phyloP scores from a whole-genome alignment of 2,329 filamentous ascomycete species.

The Cercospora zeae-maydis region DNA sequence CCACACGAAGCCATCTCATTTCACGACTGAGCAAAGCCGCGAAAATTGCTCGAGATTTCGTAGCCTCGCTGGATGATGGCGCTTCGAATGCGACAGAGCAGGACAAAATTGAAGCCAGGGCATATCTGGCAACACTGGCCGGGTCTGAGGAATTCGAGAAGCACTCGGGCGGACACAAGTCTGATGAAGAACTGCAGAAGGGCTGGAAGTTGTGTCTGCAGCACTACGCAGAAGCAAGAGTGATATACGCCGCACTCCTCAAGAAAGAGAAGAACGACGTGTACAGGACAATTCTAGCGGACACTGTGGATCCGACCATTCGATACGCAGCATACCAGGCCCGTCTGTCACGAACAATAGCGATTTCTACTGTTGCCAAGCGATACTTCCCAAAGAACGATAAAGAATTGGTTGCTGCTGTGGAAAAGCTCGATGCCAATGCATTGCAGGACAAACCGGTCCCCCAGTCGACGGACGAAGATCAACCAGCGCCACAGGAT shows the following conservation, averaged over 20 bases:
- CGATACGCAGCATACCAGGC: conserved; percentile 92
- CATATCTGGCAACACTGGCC: conserved; percentile 72
- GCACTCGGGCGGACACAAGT: conserved; percentile 51
- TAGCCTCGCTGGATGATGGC: conserved; percentile 61
- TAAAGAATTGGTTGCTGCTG: conserved; percentile 57
- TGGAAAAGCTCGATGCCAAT: conserved; percentile 67
- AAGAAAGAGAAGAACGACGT: conserved; percentile 66
- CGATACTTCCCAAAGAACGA: conserved; percentile 71
- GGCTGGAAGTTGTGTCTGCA: conserved; percentile 76
- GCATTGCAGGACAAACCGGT: conserved; percentile 57
- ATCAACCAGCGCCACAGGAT: conserved; percentile 35
- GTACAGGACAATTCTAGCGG: conserved; percentile 79
- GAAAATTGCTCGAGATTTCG: conserved; percentile 64
- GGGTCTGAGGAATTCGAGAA: conserved; percentile 84
- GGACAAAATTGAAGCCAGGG: conserved; percentile 79
- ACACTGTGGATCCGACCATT: conserved; percentile 87
- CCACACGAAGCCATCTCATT: conserved; percentile 81
- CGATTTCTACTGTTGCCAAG: conserved; percentile 73
- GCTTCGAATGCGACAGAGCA: conserved; percentile 63
- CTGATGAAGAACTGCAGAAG: conserved; percentile 36
- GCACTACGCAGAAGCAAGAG: conserved; percentile 70
- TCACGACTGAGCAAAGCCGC: conserved; percentile 81
- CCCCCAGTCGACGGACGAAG: conserved; percentile 28
- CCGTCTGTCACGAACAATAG: conserved; percentile 78
- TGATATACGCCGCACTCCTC: conserved; percentile 77